Evolutionary conservation across 352 stramenopile genomes (phyloP), one percentile per base, ranked within the genome.

Genomic region (Pythium plurisporium): DNA sequence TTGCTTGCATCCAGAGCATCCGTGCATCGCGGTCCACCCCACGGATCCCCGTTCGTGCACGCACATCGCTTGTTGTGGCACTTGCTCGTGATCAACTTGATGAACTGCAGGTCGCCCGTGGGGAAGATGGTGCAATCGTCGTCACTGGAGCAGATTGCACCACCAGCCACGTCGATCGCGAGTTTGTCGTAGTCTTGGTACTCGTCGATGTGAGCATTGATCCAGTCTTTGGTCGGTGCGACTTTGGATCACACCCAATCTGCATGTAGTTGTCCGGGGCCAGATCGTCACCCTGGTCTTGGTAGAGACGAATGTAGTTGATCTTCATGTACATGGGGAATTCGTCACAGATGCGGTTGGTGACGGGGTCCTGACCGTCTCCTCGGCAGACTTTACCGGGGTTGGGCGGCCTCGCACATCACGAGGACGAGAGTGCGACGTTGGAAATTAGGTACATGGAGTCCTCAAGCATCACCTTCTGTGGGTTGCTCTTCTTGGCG

Each of bases 401-500:
- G 57, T 94, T 94, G 20, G 84, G 82, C 4, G 84, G 84, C 26
- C 62, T 77, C 0, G 84, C 64, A 17, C 82, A 79, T 94, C 94
- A 98, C 30, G 89, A 87, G 23, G 69, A 85, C 19, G 89, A 97
- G 47, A 99, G 76, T 8, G 95, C 95, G 22, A 96, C 97, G 72
- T 98, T 99, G 53, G 98, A 83, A 45, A 99, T 86, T 52, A 98
- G 63, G 58, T 98, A 98, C 76, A 96, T 90, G 0, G 95, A 94
- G 64, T 99, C 95, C 27, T 95, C 82, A 25, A 97, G 82, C 78
- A 99, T 98, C 58, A 88, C 86, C 68, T 78, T 96, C 70, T 70
- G 83, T 55, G 79, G 88, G 84, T 73, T 95, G 58, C 41, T 76
- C 44, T 82, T 70, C 0, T 46, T 40, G 1, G 40, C 44, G 37